phyloP scores from a whole-genome alignment of 2,329 filamentous ascomycete species.

The Xylaria sp. region DNA sequence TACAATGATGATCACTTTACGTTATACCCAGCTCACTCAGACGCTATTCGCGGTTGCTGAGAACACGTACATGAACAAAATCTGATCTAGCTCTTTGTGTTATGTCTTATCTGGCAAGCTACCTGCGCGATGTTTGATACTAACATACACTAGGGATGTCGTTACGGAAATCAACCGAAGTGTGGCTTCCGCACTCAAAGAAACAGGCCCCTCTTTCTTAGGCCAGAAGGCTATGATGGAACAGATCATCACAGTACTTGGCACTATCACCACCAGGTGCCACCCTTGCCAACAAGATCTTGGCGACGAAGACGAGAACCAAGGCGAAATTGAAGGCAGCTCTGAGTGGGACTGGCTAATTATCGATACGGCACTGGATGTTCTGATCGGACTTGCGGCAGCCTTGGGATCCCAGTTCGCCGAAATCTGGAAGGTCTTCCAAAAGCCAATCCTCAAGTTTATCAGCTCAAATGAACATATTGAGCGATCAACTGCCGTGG shows the following conservation, averaged over 20 bases:
- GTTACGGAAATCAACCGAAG: conserved; percentile 96
- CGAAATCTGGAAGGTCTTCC: conserved; percentile 94
- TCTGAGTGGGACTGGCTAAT: conserved; percentile 98
- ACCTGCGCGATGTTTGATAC: conserved; percentile 1
- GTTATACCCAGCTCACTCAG: conserved; percentile 99
- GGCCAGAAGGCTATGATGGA: conserved; percentile 74
- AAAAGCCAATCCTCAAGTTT: conserved; percentile 89
- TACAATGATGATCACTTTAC: conserved; percentile 82
- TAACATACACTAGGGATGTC: conserved; percentile 66
- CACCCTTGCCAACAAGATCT: conserved; percentile 94
- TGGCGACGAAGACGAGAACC: conserved; percentile 78
- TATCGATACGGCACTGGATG: conserved; percentile 91
- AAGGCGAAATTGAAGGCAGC: conserved; percentile 73
- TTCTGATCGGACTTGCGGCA: conserved; percentile 81
- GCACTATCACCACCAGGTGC: conserved; percentile 82
- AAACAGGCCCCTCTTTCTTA: conserved; percentile 86
- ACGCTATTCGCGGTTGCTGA: conserved; percentile 88
- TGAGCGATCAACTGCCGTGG: conserved; percentile 88
- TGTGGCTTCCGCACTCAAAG: conserved; percentile 85
- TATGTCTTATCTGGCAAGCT: background rate
- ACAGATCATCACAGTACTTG: conserved; percentile 76
- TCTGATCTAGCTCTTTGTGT: conserved; percentile 43
- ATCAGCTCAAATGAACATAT: conserved; percentile 83
- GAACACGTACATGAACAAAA: conserved; percentile 72
- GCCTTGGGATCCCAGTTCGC: conserved; percentile 81